Evolutionary conservation across 441 rosid genomes (phyloP).

Genomic region (Syzygium syzygioides): DNA sequence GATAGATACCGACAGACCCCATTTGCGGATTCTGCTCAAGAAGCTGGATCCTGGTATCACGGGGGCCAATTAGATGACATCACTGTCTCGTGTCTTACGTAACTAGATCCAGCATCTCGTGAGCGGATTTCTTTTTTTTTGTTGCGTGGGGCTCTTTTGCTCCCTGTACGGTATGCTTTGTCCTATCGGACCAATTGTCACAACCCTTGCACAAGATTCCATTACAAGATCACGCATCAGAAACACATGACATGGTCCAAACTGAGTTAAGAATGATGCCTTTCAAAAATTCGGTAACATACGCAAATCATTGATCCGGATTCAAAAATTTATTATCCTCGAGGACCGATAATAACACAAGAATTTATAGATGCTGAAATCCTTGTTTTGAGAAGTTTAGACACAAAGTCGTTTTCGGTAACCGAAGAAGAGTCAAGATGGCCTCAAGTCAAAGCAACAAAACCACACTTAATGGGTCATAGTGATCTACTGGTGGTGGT

Average conservation of each 20-base stretch:
- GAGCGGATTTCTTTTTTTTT: background rate
- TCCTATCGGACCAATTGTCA: background rate
- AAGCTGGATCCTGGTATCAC: conserved; percentile 77
- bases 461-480: too few relatives aligned
- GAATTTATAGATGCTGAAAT: too few relatives aligned
- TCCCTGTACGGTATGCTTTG: background rate
- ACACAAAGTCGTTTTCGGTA: too few relatives aligned
- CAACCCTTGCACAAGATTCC: background rate
- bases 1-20: conserved; percentile 77
- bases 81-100: conserved; percentile 82
- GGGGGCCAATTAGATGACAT: conserved; percentile 98
- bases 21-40: conserved; percentile 84
- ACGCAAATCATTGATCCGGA: background rate
- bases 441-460: background rate
- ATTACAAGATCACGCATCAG: background rate
- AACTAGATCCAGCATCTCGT: conserved; percentile 20
- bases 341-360: too few relatives aligned
- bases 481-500: background rate
- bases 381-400: too few relatives aligned
- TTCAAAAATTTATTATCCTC: too few relatives aligned
- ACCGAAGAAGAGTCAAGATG: background rate
- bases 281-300: background rate
- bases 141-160: background rate
- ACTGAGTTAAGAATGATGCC: background rate
- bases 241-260: background rate